phyloP scores from a whole-genome alignment of 768 basidiomycete genomes.

The Paxillus ammoniavirescens region DNA sequence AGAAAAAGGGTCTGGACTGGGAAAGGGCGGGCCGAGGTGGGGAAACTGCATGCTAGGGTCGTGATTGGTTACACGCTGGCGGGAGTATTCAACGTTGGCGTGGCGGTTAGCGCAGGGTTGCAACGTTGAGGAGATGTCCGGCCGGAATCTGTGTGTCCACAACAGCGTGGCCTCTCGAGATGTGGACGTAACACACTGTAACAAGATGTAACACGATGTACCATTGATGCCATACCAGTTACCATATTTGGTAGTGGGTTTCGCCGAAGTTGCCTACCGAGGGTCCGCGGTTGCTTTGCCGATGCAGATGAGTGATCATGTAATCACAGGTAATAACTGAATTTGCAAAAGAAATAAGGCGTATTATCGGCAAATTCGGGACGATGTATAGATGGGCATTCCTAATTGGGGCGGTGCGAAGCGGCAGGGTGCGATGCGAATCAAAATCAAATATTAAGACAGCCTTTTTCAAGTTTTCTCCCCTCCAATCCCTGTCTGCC shows the following conservation, averaged over 20 bases:
- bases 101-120: constrained; percentile 26
- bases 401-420: constrained; percentile 20
- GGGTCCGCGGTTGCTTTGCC: constrained; percentile 33
- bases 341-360: constrained; percentile 27
- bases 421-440: constrained; percentile 32
- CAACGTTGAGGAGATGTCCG: not conserved
- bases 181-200: not conserved
- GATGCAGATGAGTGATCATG: constrained; percentile 22
- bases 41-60: not conserved
- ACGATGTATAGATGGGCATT: constrained; percentile 17
- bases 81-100: constrained; percentile 3
- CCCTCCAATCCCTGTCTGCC: constrained; percentile 25
- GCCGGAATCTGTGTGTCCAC: constrained; percentile 15
- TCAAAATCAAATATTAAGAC: constrained; percentile 40
- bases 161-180: constrained; percentile 8
- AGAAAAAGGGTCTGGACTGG: not conserved
- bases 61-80: constrained; percentile 3
- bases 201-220: constrained; percentile 22
- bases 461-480: constrained; percentile 23
- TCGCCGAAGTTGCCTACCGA: constrained; percentile 19
- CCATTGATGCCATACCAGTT: constrained; percentile 25
- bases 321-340: constrained; percentile 32
- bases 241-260: constrained; percentile 8
- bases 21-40: not conserved
- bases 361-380: constrained; percentile 29